A percentile compares a stretch with the other conserved stretches of the same genome.
These are phyloP conservation scores for Ambrosiella xylebori DNA, from an alignment of 2,329 filamentous ascomycete genomes.

Conservation along the genomic window DNA sequence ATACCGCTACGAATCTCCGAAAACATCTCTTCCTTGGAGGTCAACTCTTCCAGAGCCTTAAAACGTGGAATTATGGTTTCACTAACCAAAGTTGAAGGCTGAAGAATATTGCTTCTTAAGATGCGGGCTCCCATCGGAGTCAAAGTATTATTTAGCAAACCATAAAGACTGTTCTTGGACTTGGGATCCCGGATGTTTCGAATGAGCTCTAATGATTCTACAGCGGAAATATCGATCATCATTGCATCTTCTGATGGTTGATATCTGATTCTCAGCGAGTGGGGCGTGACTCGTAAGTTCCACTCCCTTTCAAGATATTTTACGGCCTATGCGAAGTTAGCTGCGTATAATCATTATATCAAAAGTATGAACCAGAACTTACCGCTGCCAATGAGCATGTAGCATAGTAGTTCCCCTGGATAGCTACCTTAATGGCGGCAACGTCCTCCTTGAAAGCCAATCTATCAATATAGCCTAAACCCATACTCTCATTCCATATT, in stretches of 20 bases:
- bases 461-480: constrained; percentile 59
- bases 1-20: constrained; percentile 52
- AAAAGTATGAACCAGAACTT: constrained; percentile 19
- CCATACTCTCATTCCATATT: constrained; percentile 67
- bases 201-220: constrained; percentile 73
- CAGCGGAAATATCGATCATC: constrained; percentile 86
- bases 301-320: constrained; percentile 63
- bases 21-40: constrained; percentile 72
- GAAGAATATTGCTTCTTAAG: constrained; percentile 69
- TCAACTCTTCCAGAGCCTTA: constrained; percentile 69
- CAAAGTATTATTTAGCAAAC: constrained; percentile 64
- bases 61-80: constrained; percentile 55
- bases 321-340: constrained; percentile 40
- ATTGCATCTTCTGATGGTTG: constrained; percentile 81
- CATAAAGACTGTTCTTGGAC: constrained; percentile 69
- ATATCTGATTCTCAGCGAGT: constrained; percentile 73
- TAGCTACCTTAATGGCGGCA: constrained; percentile 61
- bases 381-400: constrained; percentile 76
- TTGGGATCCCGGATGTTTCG: constrained; percentile 66
- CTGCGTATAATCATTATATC: not conserved
- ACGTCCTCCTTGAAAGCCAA: constrained; percentile 69
- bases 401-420: constrained; percentile 72
- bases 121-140: constrained; percentile 82
- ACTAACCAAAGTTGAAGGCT: constrained; percentile 58
- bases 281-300: constrained; percentile 50